Percentiles rank a stretch among this genome's conserved stretches.
These are phyloP conservation scores for Colletotrichum sp. DNA, from an alignment of 2,329 filamentous ascomycete genomes.

Conservation along the genomic window DNA sequence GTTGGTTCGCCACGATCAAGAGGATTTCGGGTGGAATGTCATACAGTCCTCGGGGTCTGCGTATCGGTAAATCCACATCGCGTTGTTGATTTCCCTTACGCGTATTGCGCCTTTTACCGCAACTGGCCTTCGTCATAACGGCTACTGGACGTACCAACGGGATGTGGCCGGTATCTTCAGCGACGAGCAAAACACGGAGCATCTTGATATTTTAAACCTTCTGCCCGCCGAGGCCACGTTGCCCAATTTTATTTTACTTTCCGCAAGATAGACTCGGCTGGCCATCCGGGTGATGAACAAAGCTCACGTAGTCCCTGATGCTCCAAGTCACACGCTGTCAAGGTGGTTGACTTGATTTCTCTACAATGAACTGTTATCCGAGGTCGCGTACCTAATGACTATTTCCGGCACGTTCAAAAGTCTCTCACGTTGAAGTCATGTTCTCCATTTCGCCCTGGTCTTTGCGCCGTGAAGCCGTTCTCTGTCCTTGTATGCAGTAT, in stretches of 20 bases:
- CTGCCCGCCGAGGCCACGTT: too few relatives aligned
- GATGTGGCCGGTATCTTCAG: neutral
- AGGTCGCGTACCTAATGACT: accelerated
- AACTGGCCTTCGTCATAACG: neutral
- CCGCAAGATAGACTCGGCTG: neutral
- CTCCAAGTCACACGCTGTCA: accelerated
- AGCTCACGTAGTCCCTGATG: neutral
- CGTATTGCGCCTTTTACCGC: neutral
- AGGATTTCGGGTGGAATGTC: neutral
- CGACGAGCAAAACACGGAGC: neutral
- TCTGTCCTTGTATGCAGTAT: neutral
- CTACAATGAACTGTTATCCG: neutral
- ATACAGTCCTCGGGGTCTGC: accelerated
- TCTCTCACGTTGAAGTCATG: accelerated
- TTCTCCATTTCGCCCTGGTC: neutral
- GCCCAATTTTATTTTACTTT: too few relatives aligned
- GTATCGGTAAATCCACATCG: neutral
- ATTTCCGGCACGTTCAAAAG: neutral
- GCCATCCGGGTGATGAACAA: neutral
- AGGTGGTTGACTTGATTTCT: neutral
- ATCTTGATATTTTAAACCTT: neutral
- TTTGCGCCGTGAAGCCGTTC: neutral
- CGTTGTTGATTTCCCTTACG: accelerated
- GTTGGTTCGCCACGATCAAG: neutral
- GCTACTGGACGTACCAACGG: too few relatives aligned